Conservation (phyloP, 1,284 basidiomycete species). For the Phylloboletellus chloephorus region DNA sequence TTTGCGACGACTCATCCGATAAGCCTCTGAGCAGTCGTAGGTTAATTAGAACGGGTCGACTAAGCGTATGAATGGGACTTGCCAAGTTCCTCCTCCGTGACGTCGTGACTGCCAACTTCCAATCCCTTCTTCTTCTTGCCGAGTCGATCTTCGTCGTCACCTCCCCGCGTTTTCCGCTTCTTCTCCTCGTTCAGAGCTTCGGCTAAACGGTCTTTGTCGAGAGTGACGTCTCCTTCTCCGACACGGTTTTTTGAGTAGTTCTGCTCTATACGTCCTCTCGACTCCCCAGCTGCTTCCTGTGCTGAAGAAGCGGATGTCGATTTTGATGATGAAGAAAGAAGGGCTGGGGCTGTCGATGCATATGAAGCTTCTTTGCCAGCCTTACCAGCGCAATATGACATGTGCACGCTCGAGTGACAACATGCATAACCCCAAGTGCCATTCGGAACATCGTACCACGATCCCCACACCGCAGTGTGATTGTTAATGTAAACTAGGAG, state of each 20-base stretch:
- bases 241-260: conserved; percentile 64
- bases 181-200: conserved; percentile 74
- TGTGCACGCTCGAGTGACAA: conserved; percentile 83
- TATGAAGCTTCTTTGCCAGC: conserved; percentile 79
- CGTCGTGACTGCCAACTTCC: conserved; percentile 55
- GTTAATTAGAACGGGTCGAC: conserved; percentile 5
- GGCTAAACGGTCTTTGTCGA: conserved; percentile 65
- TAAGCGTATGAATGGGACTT: conserved; percentile 28
- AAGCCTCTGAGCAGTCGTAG: conserved; percentile 59
- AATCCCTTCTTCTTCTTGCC: conserved; percentile 56
- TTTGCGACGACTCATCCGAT: conserved; percentile 67
- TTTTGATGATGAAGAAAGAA: conserved; percentile 47
- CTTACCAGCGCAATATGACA: conserved; percentile 90
- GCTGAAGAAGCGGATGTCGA: conserved; percentile 23
- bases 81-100: conserved; percentile 92
- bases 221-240: conserved; percentile 68
- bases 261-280: conserved; percentile 47
- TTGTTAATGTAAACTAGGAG: conserved; percentile 82
- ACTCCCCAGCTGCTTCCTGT: conserved; percentile 31
- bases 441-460: conserved; percentile 76
- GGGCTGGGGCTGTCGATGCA: conserved; percentile 63
- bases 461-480: conserved; percentile 93
- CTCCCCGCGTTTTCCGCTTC: conserved; percentile 63
- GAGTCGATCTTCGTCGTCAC: conserved; percentile 52
- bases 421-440: conserved; percentile 92